Percentiles rank a stretch among this genome's conserved stretches.
phyloP scores from a whole-genome alignment of 768 basidiomycete genomes.

The Rhodotorula graminis region DNA sequence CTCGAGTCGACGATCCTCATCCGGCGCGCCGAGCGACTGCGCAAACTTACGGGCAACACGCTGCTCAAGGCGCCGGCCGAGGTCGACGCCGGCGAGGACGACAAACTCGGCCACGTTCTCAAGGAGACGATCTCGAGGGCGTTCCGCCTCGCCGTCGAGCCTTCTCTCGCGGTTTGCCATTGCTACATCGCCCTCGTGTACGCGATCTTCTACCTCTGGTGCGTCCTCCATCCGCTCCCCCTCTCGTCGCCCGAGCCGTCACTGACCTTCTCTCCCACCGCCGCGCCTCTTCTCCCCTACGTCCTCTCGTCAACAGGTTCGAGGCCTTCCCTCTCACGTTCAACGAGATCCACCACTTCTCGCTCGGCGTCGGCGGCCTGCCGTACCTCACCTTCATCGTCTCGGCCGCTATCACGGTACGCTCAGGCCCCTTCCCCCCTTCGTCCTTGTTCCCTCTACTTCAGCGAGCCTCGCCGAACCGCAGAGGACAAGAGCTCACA shows the following conservation, averaged over 20 bases:
- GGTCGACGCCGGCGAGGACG: constrained; percentile 36
- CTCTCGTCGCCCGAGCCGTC: neutral
- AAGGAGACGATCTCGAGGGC: constrained; percentile 41
- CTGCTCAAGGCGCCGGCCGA: constrained; percentile 44
- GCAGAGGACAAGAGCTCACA: no score
- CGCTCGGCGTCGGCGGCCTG: constrained; percentile 34
- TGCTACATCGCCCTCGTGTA: constrained; percentile 42
- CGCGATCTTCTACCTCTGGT: constrained; percentile 24
- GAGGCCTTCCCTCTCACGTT: constrained; percentile 47
- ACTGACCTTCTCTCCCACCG: neutral
- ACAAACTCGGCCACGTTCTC: neutral
- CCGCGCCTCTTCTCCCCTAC: no score
- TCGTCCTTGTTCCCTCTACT: no score
- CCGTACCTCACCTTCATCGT: constrained; percentile 44
- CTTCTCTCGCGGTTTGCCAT: constrained; percentile 45
- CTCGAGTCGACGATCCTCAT: constrained; percentile 46
- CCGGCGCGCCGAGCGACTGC: constrained; percentile 47
- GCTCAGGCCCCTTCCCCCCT: neutral
- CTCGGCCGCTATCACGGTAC: constrained; percentile 29
- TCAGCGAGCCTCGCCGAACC: no score
- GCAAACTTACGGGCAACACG: constrained; percentile 48
- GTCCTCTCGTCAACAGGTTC: constrained; percentile 30
- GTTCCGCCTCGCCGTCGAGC: constrained; percentile 43
- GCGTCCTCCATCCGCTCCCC: neutral
- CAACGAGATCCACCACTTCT: constrained; percentile 41